Evolutionary conservation across 2,329 filamentous ascomycete species (phyloP).

Genomic region (Aureobasidium sp.): DNA sequence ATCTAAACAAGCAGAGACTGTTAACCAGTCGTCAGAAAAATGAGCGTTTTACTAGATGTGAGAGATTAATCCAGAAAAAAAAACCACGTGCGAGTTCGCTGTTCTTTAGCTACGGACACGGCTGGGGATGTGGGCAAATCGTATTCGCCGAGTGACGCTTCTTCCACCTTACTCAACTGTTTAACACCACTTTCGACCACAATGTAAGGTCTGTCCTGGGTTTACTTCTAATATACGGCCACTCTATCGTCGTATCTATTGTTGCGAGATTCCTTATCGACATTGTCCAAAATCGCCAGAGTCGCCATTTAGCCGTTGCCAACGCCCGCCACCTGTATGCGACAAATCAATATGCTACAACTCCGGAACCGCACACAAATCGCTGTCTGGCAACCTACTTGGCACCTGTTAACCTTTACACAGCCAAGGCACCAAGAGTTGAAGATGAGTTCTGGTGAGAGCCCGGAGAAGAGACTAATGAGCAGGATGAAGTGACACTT

Average conservation of each 20-base stretch:
- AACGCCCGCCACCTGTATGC: background rate
- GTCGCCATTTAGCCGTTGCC: background rate
- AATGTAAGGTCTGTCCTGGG: too few species aligned
- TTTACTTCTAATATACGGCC: too few species aligned
- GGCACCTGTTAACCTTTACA: background rate
- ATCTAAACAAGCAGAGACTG: background rate
- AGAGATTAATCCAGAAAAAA: background rate
- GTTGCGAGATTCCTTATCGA: background rate
- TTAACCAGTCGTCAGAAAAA: background rate
- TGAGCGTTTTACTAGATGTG: background rate
- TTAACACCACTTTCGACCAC: too few species aligned
- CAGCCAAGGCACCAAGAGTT: background rate
- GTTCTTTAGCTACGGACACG: background rate
- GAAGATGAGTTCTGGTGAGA: too few species aligned
- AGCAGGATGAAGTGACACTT: background rate
- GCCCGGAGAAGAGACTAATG: too few species aligned
- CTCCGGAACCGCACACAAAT: background rate
- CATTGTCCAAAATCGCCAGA: background rate
- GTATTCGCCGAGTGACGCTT: background rate
- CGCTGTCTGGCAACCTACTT: background rate
- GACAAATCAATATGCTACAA: background rate
- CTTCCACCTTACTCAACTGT: too few species aligned
- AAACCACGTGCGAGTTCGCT: background rate
- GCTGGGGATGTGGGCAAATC: background rate
- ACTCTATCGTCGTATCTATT: too few species aligned